Evolutionary conservation across 164 flowering plant species (phyloP).

Genomic region (Hamamelis virginiana): DNA sequence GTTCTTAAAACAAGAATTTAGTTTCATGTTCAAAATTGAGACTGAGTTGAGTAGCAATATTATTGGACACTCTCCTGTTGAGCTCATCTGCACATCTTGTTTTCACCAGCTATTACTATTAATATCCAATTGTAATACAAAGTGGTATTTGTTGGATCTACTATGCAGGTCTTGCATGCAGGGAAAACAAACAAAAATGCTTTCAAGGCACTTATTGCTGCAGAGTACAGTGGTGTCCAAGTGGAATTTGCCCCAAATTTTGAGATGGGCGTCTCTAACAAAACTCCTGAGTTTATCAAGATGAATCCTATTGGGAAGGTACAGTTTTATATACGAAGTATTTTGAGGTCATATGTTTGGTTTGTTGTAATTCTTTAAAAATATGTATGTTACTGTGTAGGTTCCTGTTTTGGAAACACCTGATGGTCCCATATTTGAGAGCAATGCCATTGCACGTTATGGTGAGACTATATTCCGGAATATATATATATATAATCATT

Average conservation of each 20-base stretch:
- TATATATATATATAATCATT: not conserved
- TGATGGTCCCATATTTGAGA: conserved; percentile 76
- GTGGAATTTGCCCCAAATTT: conserved; percentile 46
- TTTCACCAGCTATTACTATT: too few species aligned
- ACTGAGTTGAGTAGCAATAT: too few species aligned
- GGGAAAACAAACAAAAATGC: conserved; percentile 55
- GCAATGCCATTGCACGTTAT: conserved; percentile 81
- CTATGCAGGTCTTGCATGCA: conserved; percentile 54
- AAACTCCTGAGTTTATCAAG: conserved; percentile 64
- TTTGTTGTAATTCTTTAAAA: not conserved
- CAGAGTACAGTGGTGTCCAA: conserved; percentile 60
- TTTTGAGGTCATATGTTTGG: not conserved
- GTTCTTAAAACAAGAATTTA: too few species aligned
- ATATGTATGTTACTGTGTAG: conserved; percentile 26
- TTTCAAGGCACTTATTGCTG: conserved; percentile 61
- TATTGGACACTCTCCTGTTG: too few species aligned
- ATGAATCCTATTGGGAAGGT: conserved; percentile 91
- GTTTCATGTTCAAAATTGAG: too few species aligned
- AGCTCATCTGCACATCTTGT: too few species aligned
- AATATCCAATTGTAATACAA: too few species aligned
- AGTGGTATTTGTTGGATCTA: not conserved
- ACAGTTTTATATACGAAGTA: not conserved
- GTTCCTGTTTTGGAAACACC: conserved; percentile 79
- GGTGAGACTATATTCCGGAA: conserved; percentile 32
- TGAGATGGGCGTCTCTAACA: conserved; percentile 72